phyloP scores from a whole-genome alignment of 345 rosid genomes.

The Physaria fendleri region DNA sequence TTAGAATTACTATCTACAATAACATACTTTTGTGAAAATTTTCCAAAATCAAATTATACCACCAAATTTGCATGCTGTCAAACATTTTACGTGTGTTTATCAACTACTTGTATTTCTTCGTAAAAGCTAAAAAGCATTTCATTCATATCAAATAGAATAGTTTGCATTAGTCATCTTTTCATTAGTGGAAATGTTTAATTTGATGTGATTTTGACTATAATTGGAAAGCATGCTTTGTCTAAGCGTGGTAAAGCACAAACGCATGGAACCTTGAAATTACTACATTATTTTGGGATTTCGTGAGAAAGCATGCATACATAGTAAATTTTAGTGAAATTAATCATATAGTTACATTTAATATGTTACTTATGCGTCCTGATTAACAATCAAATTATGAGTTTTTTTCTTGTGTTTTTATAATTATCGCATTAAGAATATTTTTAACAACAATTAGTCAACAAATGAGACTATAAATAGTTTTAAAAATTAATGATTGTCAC shows the following conservation, averaged over 20 bases:
- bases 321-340: neutral
- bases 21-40: neutral
- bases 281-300: neutral
- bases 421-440: neutral
- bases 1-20: too few relatives aligned
- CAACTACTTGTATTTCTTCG: neutral
- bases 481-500: neutral
- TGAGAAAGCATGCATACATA: neutral
- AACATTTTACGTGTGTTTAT: too few relatives aligned
- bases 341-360: neutral
- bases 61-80: neutral
- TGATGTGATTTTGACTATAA: too few relatives aligned
- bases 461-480: neutral
- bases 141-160: neutral
- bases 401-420: neutral
- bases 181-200: neutral
- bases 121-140: neutral
- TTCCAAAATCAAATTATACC: neutral
- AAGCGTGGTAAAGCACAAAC: conserved; percentile 12
- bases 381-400: neutral
- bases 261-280: neutral
- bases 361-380: neutral
- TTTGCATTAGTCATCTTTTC: conserved; percentile 16
- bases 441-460: neutral
- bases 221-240: conserved; percentile 6